Conservation (phyloP, 2,329 filamentous ascomycete genomes). For the Aspergillus oerlinghausenensis region DNA sequence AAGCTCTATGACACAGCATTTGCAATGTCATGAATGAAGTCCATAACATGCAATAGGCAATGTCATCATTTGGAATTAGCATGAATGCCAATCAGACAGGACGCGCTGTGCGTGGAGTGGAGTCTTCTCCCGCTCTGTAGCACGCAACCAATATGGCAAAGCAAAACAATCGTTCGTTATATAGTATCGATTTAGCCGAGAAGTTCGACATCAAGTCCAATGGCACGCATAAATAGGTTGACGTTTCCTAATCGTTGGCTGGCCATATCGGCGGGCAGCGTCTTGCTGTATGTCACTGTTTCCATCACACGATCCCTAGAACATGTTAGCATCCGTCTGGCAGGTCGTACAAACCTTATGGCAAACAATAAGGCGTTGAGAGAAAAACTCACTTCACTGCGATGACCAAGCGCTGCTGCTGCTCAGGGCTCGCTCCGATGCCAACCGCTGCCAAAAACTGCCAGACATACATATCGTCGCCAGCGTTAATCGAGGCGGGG, state of each 20-base stretch:
- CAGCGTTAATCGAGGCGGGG: conserved; percentile 81
- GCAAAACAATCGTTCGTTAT: background rate
- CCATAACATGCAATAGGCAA: background rate
- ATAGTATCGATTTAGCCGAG: conserved; percentile 46
- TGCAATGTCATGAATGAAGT: background rate
- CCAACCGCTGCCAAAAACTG: conserved; percentile 94
- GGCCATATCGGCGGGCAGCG: conserved; percentile 79
- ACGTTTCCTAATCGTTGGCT: conserved; percentile 82
- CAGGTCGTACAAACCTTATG: background rate
- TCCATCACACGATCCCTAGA: conserved; percentile 83
- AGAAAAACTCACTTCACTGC: conserved; percentile 67
- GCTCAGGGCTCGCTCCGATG: conserved; percentile 85
- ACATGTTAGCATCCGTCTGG: conserved; percentile 12
- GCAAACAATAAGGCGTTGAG: background rate
- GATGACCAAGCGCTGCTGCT: conserved; percentile 89
- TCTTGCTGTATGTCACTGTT: conserved; percentile 84
- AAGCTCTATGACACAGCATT: background rate
- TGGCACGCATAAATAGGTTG: conserved; percentile 97
- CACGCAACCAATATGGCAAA: background rate
- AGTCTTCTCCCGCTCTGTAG: background rate
- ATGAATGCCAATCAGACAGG: background rate
- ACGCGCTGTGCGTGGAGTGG: background rate
- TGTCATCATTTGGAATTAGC: background rate
- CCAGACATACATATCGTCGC: conserved; percentile 96
- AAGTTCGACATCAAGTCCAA: conserved; percentile 92